Evolutionary conservation across 768 basidiomycete genomes (phyloP).

Genomic region (Pulveroboletus sp.): DNA sequence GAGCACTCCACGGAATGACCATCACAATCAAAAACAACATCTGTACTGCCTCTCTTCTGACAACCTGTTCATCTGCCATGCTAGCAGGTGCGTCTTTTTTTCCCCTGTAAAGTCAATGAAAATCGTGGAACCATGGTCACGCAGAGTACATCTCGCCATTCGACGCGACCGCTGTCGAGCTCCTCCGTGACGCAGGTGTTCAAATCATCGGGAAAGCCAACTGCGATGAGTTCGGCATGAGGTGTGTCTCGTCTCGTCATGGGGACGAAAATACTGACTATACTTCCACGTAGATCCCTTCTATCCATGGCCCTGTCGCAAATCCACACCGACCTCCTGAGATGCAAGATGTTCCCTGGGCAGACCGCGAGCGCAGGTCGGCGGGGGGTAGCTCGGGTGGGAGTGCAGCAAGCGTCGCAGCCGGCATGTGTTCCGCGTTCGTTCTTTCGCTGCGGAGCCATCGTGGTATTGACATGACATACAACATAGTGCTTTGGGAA

Average conservation of each 20-base stretch:
- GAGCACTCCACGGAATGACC: conserved; percentile 41
- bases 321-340: too few species aligned
- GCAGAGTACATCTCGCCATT: conserved; percentile 77
- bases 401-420: too few species aligned
- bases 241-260: too few species aligned
- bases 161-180: conserved; percentile 79
- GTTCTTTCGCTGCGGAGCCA: too few species aligned
- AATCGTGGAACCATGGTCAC: neutral
- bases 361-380: too few species aligned
- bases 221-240: conserved; percentile 99
- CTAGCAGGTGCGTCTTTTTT: conserved; percentile 48
- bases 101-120: neutral
- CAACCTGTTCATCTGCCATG: conserved; percentile 79
- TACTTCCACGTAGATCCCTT: too few species aligned
- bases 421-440: too few species aligned
- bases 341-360: too few species aligned
- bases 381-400: too few species aligned
- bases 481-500: conserved; percentile 65
- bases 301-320: too few species aligned
- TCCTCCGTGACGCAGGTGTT: conserved; percentile 60
- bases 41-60: conserved; percentile 59
- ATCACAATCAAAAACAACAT: conserved; percentile 90
- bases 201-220: conserved; percentile 86
- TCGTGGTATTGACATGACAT: neutral
- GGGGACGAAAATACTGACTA: too few species aligned